Percentiles rank a stretch among this genome's conserved stretches.
phyloP scores from a whole-genome alignment of 257 asterid genomes.

The Solanum chilense region DNA sequence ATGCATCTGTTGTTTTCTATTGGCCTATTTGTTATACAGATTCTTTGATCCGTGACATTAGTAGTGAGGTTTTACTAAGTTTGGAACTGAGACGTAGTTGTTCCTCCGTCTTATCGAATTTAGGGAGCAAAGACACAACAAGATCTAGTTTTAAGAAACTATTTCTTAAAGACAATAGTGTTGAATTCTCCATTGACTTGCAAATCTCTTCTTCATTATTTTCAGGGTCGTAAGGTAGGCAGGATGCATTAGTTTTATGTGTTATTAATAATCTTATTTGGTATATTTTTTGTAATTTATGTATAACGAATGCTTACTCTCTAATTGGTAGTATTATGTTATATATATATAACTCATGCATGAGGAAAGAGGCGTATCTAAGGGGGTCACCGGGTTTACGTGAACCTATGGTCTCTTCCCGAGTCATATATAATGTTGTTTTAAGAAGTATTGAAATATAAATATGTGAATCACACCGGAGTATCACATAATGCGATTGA shows the following conservation, averaged over 20 bases:
- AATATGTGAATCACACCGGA: too few relatives aligned
- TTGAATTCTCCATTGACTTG: not conserved
- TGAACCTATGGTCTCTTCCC: rapidly evolving
- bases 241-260: not conserved
- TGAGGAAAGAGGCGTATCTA: not conserved
- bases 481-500: too few relatives aligned
- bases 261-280: not conserved
- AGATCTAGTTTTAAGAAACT: not conserved
- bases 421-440: too few relatives aligned
- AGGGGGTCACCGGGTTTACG: too few relatives aligned
- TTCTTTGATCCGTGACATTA: not conserved
- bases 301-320: not conserved
- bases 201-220: not conserved
- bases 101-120: not conserved
- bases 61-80: not conserved
- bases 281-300: too few relatives aligned
- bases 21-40: not conserved
- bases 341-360: too few relatives aligned
- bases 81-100: not conserved
- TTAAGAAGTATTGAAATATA: too few relatives aligned
- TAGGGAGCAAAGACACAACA: not conserved
- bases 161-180: not conserved
- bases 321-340: not conserved
- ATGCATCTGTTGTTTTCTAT: not conserved
- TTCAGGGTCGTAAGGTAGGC: not conserved